These are phyloP conservation scores for Santalum album DNA, from an alignment of 164 flowering plant genomes.

Conservation along the genomic window DNA sequence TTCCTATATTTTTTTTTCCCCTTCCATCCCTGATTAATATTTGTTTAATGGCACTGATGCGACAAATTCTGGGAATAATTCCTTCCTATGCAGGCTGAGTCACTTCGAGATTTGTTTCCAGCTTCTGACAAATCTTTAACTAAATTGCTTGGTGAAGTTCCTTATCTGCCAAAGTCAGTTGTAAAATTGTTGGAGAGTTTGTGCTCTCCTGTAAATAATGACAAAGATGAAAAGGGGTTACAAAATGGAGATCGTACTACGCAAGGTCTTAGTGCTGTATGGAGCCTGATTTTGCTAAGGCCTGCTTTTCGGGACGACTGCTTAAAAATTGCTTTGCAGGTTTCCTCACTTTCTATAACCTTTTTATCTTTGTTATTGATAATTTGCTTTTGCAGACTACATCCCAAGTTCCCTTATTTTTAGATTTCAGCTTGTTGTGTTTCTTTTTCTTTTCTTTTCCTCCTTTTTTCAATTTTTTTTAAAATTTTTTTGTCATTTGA, in stretches of 20 bases:
- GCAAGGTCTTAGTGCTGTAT: slow-evolving; percentile 91
- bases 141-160: slow-evolving; percentile 80
- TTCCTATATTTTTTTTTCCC: background rate
- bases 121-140: slow-evolving; percentile 91
- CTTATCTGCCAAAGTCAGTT: slow-evolving; percentile 69
- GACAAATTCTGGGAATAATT: background rate
- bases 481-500: too few relatives aligned
- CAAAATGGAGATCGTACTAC: slow-evolving; percentile 86
- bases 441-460: too few relatives aligned
- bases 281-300: slow-evolving; percentile 77
- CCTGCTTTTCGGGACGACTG: slow-evolving; percentile 80
- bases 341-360: slow-evolving; percentile 15
- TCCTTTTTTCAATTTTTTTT: too few relatives aligned
- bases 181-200: slow-evolving; percentile 61
- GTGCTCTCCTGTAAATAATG: slow-evolving; percentile 65
- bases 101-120: slow-evolving; percentile 84
- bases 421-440: too few relatives aligned
- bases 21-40: background rate
- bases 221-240: slow-evolving; percentile 52
- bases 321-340: slow-evolving; percentile 90
- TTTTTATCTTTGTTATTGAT: background rate
- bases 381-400: too few relatives aligned
- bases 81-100: slow-evolving; percentile 56
- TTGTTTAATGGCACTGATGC: background rate
- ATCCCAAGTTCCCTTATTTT: too few relatives aligned